phyloP scores from a whole-genome alignment of 2,329 filamentous ascomycete species.

The Ilyonectria mors-panacis region DNA sequence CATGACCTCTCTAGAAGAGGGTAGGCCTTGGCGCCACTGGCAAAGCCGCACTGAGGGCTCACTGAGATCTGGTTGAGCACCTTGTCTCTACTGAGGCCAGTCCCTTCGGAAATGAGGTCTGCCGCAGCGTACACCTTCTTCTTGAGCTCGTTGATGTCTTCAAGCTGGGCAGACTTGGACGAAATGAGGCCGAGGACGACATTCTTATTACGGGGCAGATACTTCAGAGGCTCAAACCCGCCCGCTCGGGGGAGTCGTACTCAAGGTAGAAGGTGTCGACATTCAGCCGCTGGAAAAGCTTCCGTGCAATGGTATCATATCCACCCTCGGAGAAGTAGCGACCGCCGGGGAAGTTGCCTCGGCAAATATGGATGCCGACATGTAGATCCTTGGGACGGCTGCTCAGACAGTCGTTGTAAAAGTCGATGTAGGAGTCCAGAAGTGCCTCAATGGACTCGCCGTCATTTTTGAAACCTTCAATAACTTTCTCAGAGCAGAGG shows the following conservation, averaged over 20 bases:
- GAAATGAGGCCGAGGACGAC: slow-evolving; percentile 13
- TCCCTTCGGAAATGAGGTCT: not conserved
- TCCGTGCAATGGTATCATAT: slow-evolving; percentile 61
- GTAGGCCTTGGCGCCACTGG: not conserved
- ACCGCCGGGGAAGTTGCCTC: slow-evolving; percentile 72
- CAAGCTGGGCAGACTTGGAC: slow-evolving; percentile 10
- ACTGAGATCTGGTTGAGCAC: not conserved
- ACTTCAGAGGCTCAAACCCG: slow-evolving; percentile 4
- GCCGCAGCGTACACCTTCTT: not conserved
- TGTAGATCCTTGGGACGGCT: slow-evolving; percentile 77
- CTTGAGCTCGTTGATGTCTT: not conserved
- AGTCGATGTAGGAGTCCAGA: not conserved
- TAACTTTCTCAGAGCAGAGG: too few relatives aligned
- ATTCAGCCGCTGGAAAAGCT: not conserved
- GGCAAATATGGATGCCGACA: slow-evolving; percentile 81
- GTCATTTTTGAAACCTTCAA: too few relatives aligned
- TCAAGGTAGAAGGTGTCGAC: not conserved
- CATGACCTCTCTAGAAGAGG: too few relatives aligned
- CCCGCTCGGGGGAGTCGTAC: slow-evolving; percentile 12
- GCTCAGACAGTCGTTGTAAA: slow-evolving; percentile 61
- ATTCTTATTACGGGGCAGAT: slow-evolving; percentile 7
- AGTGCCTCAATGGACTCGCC: too few relatives aligned
- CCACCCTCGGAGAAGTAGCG: slow-evolving; percentile 73
- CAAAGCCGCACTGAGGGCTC: slow-evolving; percentile 17
- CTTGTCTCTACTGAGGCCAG: not conserved